Conservation (phyloP, 345 rosid species). For the Eucalyptus victrix region DNA sequence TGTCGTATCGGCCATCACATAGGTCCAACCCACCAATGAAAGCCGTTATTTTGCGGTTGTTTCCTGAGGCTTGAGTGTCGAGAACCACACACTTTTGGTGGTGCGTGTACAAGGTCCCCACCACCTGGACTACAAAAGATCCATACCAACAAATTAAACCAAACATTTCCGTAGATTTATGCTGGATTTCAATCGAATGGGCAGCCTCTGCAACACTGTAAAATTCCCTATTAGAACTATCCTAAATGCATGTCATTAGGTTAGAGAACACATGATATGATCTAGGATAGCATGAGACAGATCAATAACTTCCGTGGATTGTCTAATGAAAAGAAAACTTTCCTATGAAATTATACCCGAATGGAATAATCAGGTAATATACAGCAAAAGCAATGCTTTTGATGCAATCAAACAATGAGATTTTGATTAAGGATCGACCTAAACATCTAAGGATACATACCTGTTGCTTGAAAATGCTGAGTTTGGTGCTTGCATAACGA, state of each 20-base stretch:
- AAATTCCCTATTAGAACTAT: neutral
- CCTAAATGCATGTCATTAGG: neutral
- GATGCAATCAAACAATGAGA: neutral
- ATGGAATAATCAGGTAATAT: neutral
- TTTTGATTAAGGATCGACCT: neutral
- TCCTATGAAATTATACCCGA: neutral
- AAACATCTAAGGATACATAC: slow-evolving; percentile 2
- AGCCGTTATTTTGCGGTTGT: slow-evolving; percentile 48
- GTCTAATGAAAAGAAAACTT: neutral
- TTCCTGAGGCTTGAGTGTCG: slow-evolving; percentile 46
- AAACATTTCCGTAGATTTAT: neutral
- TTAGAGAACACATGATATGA: neutral
- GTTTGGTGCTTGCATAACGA: slow-evolving; percentile 62
- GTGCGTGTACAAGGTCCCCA: slow-evolving; percentile 66
- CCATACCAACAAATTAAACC: neutral
- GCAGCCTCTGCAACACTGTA: neutral
- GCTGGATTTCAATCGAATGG: neutral
- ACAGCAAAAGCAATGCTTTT: neutral
- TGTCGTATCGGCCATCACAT: slow-evolving; percentile 72
- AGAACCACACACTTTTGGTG: slow-evolving; percentile 66
- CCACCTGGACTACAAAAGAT: slow-evolving; percentile 53
- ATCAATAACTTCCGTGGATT: neutral
- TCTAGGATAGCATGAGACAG: neutral
- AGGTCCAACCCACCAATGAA: slow-evolving; percentile 64
- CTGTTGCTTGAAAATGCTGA: slow-evolving; percentile 66